Evolutionary conservation across 2,329 filamentous ascomycete genomes (phyloP), one percentile per base, ranked within the genome.

Genomic region (Pseudocercospora pini-densiflorae): DNA sequence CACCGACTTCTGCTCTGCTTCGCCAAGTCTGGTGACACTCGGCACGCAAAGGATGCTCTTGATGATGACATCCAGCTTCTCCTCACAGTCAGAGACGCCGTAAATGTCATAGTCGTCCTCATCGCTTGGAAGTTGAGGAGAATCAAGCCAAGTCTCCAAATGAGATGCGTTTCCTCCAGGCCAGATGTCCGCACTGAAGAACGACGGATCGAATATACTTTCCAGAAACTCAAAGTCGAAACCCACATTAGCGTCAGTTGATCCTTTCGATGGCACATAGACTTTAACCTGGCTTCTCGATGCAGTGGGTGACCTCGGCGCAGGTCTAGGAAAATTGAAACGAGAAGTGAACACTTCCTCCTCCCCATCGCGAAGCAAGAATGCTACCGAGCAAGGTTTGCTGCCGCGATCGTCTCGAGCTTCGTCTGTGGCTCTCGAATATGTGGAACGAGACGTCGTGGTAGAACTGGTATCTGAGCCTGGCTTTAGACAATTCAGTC

Each of bases 251-350:
- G 33, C 31, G 19, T 53, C 19, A 10, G 21, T 27, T 14, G 43
- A 6, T 14, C 51, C 36, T 21, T 31, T 23, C 2, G 54, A 19
- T 3, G 54, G 54, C 14, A 40, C n/a, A 21, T 58, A 58, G 7
- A 58, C 54, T 12, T 40, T 31, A 16, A 58, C 27, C n/a, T 58
- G 27, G 14, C 19, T 12, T 33, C 36, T 51, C 9, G 49, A 43
- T 29, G 63, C 49, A 5, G 36, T 61, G 6, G 54, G 24, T 27
- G 49, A 45, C 5, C n/a, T 29, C 1, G 49, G 47, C 14, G 54
- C 29, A n/a, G 33, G 58, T 21, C 51, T 59, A n/a, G 63, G 58
- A n/a, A 65, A 65, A 19, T 65, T 65, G 59, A 65, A 65, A 14
- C 49, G 40, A 33, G 63, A 51, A 10, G 63, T 57, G 51, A 65